Conservation (phyloP, 768 basidiomycete species). For the Rickenella mellea region DNA sequence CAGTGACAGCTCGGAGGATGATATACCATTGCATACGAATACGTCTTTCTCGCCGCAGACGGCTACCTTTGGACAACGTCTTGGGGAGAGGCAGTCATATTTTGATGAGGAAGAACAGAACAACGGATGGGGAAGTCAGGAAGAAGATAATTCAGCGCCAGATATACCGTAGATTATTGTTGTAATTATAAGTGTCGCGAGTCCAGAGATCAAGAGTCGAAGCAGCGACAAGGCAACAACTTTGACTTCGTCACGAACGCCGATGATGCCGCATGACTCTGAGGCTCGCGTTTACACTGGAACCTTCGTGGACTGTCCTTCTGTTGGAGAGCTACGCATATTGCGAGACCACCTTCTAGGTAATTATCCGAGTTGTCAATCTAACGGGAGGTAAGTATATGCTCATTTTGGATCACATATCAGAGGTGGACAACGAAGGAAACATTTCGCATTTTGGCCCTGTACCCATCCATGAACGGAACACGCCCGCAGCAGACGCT, state of each 20-base stretch:
- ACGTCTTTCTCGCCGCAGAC: neutral
- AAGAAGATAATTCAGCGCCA: too few species aligned
- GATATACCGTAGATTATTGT: too few species aligned
- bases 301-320: slow-evolving; percentile 48
- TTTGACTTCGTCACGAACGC: too few species aligned
- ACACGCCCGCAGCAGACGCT: slow-evolving; percentile 12
- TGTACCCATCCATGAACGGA: slow-evolving; percentile 24
- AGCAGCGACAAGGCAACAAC: too few species aligned
- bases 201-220: too few species aligned
- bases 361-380: slow-evolving; percentile 11
- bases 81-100: too few species aligned
- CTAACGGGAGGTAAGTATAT: neutral
- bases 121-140: too few species aligned
- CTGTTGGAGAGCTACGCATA: slow-evolving; percentile 43
- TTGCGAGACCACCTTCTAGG: slow-evolving; percentile 49
- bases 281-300: too few species aligned
- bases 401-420: neutral
- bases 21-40: slow-evolving; percentile 9
- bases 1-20: slow-evolving; percentile 51
- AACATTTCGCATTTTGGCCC: slow-evolving; percentile 42
- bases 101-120: too few species aligned
- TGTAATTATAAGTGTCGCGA: too few species aligned
- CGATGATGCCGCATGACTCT: too few species aligned
- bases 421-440: slow-evolving; percentile 30
- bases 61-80: too few species aligned